Evolutionary conservation across 2,329 filamentous ascomycete species (phyloP), one percentile per base, ranked within the genome.

Genomic region (Talaromyces sp.): DNA sequence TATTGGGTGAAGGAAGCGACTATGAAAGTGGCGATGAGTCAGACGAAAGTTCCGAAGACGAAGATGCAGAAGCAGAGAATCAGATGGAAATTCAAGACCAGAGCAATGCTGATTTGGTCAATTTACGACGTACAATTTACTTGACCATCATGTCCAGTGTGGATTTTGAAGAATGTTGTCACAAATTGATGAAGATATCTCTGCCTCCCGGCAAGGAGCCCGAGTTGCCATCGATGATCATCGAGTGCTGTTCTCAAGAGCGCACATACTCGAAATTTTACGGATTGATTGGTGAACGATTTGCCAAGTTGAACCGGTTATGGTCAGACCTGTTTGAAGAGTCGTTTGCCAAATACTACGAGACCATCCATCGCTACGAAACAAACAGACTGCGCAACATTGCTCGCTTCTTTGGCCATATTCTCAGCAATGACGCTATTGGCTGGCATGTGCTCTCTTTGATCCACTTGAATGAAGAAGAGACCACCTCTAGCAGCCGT

Each of bases 241-340:
- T 99, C 69, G 95, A 99, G 78, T 97, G 93, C 75, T 97, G 93
- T 77, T 94, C 92, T 33, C 95, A 99, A 78, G 93, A 98, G 77
- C 92, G 93, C 71, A 97, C 95, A 1, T 99, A 96, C 78, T 93
- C 93, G 67, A 98, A 98, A 77, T 99, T 98, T 79, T 97, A 96
- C 73, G 95, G 95, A 13, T 82, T 97, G 68, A 93, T 98, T 64
- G 95, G 91, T 37, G 95, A 99, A 80, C 87, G 94, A 27, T 97
- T 99, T 78, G 92, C 93, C 73, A 97, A 97, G 79, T 88, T 99
- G 73, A 98, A 98, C 78, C 88, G 95, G 24, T 85, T 97, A 60
- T 99, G 95, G 95, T 90, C 88, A 33, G 92, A 96, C 68, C 84
- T 98, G 6, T 98, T 98, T 69, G 93, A 98, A 77, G 87, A 92